A percentile compares a stretch with the other conserved stretches of the same genome.
Evolutionary conservation across 1,139 yeast genomes (phyloP).

Genomic region (Yueomyces sp.): DNA sequence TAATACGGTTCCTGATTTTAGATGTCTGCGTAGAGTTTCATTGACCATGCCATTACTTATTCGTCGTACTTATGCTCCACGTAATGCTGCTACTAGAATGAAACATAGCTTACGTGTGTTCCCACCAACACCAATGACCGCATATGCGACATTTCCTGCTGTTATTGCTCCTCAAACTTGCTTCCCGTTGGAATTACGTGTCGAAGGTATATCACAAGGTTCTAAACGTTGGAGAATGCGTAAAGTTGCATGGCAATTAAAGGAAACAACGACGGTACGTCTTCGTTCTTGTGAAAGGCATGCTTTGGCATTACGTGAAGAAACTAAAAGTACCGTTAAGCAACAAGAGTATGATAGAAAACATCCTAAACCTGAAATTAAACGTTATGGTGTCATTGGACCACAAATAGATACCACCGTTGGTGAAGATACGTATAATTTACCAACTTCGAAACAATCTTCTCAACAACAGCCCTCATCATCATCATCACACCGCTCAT

Average conservation of each 20-base stretch:
- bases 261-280: slow-evolving; percentile 58
- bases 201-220: slow-evolving; percentile 63
- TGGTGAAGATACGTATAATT: slow-evolving; percentile 5
- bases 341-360: slow-evolving; percentile 20
- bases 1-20: too few species aligned
- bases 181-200: slow-evolving; percentile 67
- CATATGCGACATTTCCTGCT: slow-evolving; percentile 77
- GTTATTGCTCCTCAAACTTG: slow-evolving; percentile 81
- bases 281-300: slow-evolving; percentile 49
- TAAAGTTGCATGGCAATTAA: slow-evolving; percentile 76
- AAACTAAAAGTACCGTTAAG: slow-evolving; percentile 33
- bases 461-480: not conserved
- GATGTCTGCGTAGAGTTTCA: not conserved
- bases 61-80: too few species aligned
- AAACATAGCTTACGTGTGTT: slow-evolving; percentile 79
- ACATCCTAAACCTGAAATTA: slow-evolving; percentile 20
- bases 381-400: slow-evolving; percentile 28
- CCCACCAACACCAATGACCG: slow-evolving; percentile 89
- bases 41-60: slow-evolving; percentile 46
- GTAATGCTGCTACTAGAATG: slow-evolving; percentile 63
- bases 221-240: slow-evolving; percentile 87
- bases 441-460: slow-evolving; percentile 8
- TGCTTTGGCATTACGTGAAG: slow-evolving; percentile 31
- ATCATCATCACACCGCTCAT: not conserved
- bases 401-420: slow-evolving; percentile 26